Conservation (phyloP, 495 filamentous ascomycete genomes). For the Aspergillus sclerotioniger region DNA sequence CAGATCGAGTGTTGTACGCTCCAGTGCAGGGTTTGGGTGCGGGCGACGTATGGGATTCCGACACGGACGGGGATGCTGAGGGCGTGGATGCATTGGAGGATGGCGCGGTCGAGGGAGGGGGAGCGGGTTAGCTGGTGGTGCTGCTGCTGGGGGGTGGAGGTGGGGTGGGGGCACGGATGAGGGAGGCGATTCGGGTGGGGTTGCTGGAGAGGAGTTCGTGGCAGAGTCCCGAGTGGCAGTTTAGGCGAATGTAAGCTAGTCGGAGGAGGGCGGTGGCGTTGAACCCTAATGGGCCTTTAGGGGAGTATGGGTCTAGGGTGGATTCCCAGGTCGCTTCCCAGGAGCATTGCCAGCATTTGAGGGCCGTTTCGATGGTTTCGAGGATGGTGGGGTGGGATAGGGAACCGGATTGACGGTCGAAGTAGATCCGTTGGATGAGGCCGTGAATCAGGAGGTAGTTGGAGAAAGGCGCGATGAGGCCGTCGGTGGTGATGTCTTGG, state of each 20-base stretch:
- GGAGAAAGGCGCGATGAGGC: constrained; percentile 13
- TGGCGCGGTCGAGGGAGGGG: constrained; percentile 23
- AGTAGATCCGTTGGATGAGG: constrained; percentile 34
- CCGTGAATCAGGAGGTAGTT: constrained; percentile 36
- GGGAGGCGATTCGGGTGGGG: constrained; percentile 16
- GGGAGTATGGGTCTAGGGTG: constrained; percentile 22
- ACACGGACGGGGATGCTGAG: constrained; percentile 37
- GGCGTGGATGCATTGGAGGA: constrained; percentile 35
- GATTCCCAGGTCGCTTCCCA: constrained; percentile 29
- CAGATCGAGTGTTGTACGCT: constrained; percentile 50
- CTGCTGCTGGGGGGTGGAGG: too few species aligned
- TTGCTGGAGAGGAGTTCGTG: constrained; percentile 34
- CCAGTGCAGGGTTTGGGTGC: constrained; percentile 58
- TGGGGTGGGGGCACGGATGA: constrained; percentile 7
- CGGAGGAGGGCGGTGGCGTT: constrained; percentile 37
- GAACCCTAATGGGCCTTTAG: constrained; percentile 41
- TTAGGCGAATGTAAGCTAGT: constrained; percentile 38
- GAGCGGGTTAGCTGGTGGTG: constrained; percentile 7
- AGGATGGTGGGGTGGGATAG: constrained; percentile 23
- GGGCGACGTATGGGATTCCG: constrained; percentile 54
- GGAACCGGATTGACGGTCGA: constrained; percentile 29
- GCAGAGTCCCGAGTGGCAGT: constrained; percentile 23
- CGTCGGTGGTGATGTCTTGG: not conserved
- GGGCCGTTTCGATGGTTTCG: constrained; percentile 38
- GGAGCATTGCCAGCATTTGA: constrained; percentile 24